Evolutionary conservation across 768 basidiomycete species (phyloP), one percentile per base, ranked within the genome.

Genomic region (Pleurotus eryngii): DNA sequence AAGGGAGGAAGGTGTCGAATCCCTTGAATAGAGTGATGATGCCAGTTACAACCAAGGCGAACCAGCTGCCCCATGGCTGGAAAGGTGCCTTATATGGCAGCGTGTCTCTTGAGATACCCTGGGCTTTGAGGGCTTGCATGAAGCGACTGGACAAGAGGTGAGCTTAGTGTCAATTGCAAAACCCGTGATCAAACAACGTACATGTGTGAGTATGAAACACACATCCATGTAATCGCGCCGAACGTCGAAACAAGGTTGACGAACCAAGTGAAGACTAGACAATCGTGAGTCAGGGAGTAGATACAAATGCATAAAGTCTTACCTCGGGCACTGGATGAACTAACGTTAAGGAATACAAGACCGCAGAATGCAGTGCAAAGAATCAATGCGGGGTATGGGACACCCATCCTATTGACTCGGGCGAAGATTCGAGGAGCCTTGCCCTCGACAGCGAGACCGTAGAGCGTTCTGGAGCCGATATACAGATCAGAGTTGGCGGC

Each of bases 401-500:
- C 77, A 57, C 81, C 81, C 61, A 74, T 64, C 24, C 69, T 63
- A 55, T 78, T 79, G 27, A 78, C 77, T 49, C 67, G 72, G 46
- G 67, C 68, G 64, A 82, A 80, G 45, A 79, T 69, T 5, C 65
- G 67, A 26, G 77, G 78, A 5, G 78, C 79, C 61, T 81, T 80
- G 11, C 79, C 77, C 67, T 81, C 80, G 20, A 77, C 57, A 5
- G 79, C 79, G 11, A 81, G 65, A 15, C 76, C 80, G 59, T 81
- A 77, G 11, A 81, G 61, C 0, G 81, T 80, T 20, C 80, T 70
- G 11, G 77, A 78, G 26, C 76, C 78, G 50, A 78, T 79, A 60
- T 80, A 86, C 47, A 87, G 69, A 68, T 88, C 87, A 14, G 81
- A 82, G 67, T 86, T 87, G 17, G 85, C 79, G 2, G 80, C 79